These are phyloP conservation scores for Camptophora hylomeconis DNA, from an alignment of 2,329 filamentous ascomycete genomes.

Conservation along the genomic window DNA sequence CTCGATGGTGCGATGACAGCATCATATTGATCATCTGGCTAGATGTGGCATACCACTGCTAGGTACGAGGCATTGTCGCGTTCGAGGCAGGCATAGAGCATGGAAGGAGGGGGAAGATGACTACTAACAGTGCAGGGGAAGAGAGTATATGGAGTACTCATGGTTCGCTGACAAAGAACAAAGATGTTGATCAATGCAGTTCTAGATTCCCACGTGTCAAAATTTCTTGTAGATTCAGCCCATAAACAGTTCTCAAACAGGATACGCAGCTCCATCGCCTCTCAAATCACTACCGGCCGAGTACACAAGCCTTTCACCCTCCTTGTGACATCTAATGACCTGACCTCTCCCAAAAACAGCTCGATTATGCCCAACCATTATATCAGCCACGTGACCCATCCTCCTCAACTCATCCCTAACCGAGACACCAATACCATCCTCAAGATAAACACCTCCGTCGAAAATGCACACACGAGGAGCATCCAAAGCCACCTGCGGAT, in stretches of 20 bases:
- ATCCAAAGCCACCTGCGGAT: conserved; percentile 80
- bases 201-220: too few species aligned
- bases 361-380: conserved; percentile 53
- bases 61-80: too few species aligned
- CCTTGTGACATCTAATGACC: conserved; percentile 65
- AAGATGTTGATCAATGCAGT: too few species aligned
- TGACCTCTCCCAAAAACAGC: conserved; percentile 74
- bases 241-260: conserved; percentile 22
- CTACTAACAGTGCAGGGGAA: too few species aligned
- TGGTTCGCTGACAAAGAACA: too few species aligned
- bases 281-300: conserved; percentile 80
- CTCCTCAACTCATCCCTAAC: conserved; percentile 53
- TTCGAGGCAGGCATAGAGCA: too few species aligned
- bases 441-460: conserved; percentile 58
- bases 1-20: too few species aligned
- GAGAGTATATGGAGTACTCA: too few species aligned
- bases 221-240: too few species aligned
- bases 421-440: conserved; percentile 64
- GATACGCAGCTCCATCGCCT: conserved; percentile 62
- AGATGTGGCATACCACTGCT: too few species aligned
- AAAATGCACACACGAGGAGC: conserved; percentile 75
- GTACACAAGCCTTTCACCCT: conserved; percentile 59
- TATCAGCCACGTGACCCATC: conserved; percentile 60
- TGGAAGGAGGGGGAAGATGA: too few species aligned
- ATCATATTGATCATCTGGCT: too few species aligned